Evolutionary conservation across 176 grass and related monocot species (phyloP).

Genomic region (Olyra latifolia): DNA sequence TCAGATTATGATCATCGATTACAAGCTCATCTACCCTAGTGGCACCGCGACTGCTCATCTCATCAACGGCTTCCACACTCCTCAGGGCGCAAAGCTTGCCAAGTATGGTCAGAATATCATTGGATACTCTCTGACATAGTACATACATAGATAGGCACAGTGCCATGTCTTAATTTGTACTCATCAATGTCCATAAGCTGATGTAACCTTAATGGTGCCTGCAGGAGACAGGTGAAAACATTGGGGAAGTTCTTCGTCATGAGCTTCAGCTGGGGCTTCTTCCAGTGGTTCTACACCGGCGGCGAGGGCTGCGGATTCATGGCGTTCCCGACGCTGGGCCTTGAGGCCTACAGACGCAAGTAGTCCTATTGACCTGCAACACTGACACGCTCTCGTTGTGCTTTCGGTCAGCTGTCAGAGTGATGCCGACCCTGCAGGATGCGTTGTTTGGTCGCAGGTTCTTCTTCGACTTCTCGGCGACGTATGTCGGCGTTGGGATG

Average conservation of each 20-base stretch:
- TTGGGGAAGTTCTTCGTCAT: conserved; percentile 43
- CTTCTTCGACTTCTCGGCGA: conserved; percentile 87
- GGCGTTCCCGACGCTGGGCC: conserved; percentile 52
- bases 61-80: conserved; percentile 92
- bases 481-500: conserved; percentile 86
- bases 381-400: not conserved
- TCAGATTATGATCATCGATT: conserved; percentile 84
- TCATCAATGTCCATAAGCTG: not conserved
- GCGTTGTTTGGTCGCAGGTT: conserved; percentile 41
- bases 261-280: conserved; percentile 73
- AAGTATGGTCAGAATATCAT: conserved; percentile 27
- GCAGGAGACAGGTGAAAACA: conserved; percentile 56
- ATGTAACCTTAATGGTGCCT: not conserved
- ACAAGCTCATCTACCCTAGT: conserved; percentile 81
- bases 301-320: conserved; percentile 59
- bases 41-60: conserved; percentile 76
- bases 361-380: not conserved
- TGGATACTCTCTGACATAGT: not conserved
- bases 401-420: not conserved
- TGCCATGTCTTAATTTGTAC: not conserved
- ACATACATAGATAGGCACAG: not conserved
- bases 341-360: conserved; percentile 65
- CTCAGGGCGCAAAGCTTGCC: conserved; percentile 59
- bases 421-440: not conserved
- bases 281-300: conserved; percentile 80